Percentiles rank a stretch among this genome's conserved stretches.
phyloP scores from a whole-genome alignment of 495 filamentous ascomycete genomes.

The Bacidia gigantensis region DNA sequence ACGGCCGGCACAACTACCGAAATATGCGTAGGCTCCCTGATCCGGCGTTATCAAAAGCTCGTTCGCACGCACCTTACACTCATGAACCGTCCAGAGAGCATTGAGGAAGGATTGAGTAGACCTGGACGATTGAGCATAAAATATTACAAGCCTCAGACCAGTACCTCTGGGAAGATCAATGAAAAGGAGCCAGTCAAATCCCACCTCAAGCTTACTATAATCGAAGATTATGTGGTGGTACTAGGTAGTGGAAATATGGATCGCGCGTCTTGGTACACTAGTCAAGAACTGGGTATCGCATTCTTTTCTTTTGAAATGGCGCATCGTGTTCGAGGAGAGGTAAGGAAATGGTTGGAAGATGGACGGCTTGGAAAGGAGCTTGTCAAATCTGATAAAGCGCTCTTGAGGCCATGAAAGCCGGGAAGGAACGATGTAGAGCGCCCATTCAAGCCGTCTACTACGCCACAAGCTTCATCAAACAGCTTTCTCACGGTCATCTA shows the following conservation, averaged over 20 bases:
- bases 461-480: no score
- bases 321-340: slow-evolving; percentile 20
- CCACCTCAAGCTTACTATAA: slow-evolving; percentile 55
- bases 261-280: slow-evolving; percentile 62
- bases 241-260: slow-evolving; percentile 67
- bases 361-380: neutral
- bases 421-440: no score
- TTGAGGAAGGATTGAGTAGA: slow-evolving; percentile 23
- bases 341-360: neutral
- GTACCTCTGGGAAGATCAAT: no score
- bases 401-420: no score
- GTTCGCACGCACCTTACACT: neutral
- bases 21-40: slow-evolving; percentile 39
- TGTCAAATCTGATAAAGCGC: neutral
- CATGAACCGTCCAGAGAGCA: slow-evolving; percentile 5
- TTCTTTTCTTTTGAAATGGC: slow-evolving; percentile 39
- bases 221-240: slow-evolving; percentile 46
- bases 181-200: slow-evolving; percentile 42
- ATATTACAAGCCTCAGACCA: slow-evolving; percentile 1
- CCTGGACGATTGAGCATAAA: slow-evolving; percentile 19
- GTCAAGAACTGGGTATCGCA: slow-evolving; percentile 60
- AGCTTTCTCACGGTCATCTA: no score
- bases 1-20: slow-evolving; percentile 55
- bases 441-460: no score
- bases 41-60: slow-evolving; percentile 29